Percentiles rank a stretch among this genome's conserved stretches.
Evolutionary conservation across 1,139 yeast genomes (phyloP).

Genomic region (Geotrichum histeridarum): DNA sequence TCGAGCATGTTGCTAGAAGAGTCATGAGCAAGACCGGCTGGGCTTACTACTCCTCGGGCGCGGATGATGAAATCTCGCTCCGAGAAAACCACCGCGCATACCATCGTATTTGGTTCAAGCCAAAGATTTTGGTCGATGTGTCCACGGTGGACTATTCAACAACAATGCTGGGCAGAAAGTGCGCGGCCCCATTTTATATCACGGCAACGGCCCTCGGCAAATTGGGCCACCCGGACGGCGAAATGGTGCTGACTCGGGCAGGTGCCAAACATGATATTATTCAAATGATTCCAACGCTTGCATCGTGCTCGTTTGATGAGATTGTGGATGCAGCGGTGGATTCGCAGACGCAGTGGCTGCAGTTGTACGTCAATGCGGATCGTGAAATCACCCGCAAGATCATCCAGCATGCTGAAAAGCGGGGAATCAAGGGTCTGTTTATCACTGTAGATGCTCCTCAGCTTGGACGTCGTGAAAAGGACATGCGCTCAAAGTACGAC

Average conservation of each 20-base stretch:
- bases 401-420: conserved; percentile 63
- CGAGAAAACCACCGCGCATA: conserved; percentile 87
- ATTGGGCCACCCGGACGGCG: conserved; percentile 55
- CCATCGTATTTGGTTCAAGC: conserved; percentile 81
- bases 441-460: conserved; percentile 94
- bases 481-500: conserved; percentile 56
- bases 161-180: conserved; percentile 46
- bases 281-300: conserved; percentile 55
- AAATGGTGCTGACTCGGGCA: conserved; percentile 47
- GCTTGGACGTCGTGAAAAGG: conserved; percentile 81
- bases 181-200: conserved; percentile 50
- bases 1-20: conserved; percentile 77
- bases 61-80: conserved; percentile 86
- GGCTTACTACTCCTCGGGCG: conserved; percentile 88
- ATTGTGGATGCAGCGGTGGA: conserved; percentile 46
- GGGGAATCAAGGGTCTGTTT: conserved; percentile 75
- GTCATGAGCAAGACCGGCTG: conserved; percentile 74
- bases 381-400: conserved; percentile 55
- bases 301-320: conserved; percentile 54
- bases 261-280: conserved; percentile 46
- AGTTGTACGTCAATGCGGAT: conserved; percentile 75
- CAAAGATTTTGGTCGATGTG: conserved; percentile 73
- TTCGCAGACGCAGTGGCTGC: conserved; percentile 77
- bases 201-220: conserved; percentile 56
- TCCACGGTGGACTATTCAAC: conserved; percentile 50